Conservation (phyloP, 1,139 yeast species). For the Geotrichum aggregatum region DNA sequence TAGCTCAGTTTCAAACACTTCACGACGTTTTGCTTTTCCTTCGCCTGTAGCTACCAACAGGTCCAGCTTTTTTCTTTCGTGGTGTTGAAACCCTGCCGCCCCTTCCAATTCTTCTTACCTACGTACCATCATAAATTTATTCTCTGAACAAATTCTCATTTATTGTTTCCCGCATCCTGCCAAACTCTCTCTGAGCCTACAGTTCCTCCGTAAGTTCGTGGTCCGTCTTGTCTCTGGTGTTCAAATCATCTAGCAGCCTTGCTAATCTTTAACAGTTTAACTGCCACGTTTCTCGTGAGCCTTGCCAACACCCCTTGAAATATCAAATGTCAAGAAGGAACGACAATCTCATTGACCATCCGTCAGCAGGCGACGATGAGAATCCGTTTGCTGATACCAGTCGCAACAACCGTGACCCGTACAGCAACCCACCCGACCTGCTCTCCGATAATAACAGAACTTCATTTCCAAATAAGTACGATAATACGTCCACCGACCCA, state of each 20-base stretch:
- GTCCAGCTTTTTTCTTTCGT: no score
- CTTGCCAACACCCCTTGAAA: conserved; percentile 6
- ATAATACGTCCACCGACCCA: conserved; percentile 19
- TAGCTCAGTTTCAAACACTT: not conserved
- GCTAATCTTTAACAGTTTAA: not conserved
- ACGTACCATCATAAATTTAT: not conserved
- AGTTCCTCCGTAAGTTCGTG: not conserved
- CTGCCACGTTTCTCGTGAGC: conserved; percentile 9
- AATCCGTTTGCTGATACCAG: conserved; percentile 19
- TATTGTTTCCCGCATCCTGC: not conserved
- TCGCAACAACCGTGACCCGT: not conserved
- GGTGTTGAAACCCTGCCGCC: not conserved
- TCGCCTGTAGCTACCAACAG: no score
- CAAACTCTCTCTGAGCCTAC: not conserved
- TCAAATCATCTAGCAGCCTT: not conserved
- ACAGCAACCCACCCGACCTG: conserved; percentile 10
- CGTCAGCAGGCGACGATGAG: conserved; percentile 15
- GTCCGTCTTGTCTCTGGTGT: not conserved
- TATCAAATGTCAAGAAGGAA: conserved; percentile 14
- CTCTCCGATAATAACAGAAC: conserved; percentile 8
- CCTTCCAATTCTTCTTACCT: not conserved
- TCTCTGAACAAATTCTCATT: not conserved
- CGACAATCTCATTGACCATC: conserved; percentile 19
- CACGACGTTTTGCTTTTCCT: not conserved
- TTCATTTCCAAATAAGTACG: conserved; percentile 17